Conservation (phyloP, 2,329 filamentous ascomycete species). For the Penicillium thymicola region DNA sequence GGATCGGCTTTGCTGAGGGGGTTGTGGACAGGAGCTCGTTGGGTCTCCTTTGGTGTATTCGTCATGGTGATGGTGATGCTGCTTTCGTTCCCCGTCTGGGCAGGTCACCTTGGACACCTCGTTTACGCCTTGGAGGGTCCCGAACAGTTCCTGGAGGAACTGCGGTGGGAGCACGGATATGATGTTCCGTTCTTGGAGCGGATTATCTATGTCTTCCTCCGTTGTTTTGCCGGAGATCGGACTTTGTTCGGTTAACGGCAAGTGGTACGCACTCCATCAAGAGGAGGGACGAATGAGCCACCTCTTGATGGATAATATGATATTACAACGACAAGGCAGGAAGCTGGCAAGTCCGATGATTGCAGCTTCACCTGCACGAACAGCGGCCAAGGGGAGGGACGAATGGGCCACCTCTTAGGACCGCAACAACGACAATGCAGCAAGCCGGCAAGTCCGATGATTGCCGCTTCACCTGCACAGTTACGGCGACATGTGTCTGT, state of each 20-base stretch:
- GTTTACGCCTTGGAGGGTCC: background rate
- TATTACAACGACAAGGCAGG: background rate
- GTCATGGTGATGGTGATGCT: background rate
- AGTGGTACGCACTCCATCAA: background rate
- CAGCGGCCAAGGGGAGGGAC: background rate
- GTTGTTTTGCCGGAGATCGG: slow-evolving; percentile 4
- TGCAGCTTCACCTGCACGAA: background rate
- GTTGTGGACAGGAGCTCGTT: background rate
- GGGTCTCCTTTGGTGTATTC: background rate
- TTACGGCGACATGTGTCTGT: background rate
- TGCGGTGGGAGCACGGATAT: background rate
- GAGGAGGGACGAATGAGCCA: slow-evolving; percentile 6
- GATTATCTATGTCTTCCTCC: background rate
- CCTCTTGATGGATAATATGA: background rate
- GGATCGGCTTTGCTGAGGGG: background rate
- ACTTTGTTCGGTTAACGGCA: background rate
- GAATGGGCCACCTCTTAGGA: background rate
- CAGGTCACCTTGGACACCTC: background rate
- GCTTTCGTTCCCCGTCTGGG: background rate
- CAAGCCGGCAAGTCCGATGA: background rate
- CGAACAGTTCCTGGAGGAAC: background rate
- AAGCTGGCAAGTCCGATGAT: background rate
- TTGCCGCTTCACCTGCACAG: slow-evolving; percentile 1
- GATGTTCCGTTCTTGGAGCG: background rate
- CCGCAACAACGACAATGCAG: background rate